Conservation (phyloP, 352 stramenopile species). For the Elongisporangium senticosum region DNA sequence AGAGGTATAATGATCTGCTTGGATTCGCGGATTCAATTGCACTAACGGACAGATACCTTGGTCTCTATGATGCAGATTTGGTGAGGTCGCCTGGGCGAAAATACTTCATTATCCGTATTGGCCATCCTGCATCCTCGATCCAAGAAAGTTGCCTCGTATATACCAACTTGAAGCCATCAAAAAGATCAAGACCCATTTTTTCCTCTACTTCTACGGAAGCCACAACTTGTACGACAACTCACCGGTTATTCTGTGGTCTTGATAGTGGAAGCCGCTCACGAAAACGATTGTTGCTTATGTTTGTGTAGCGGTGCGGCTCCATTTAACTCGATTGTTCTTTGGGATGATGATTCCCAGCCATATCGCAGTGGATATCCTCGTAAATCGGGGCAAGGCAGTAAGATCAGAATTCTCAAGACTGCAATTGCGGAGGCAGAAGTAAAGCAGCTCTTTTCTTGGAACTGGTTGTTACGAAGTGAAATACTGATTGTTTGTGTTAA, state of each 20-base stretch:
- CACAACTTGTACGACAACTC: conserved; percentile 6
- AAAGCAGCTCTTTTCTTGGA: neutral
- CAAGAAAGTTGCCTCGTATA: conserved; percentile 7
- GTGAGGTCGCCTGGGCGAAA: conserved; percentile 10
- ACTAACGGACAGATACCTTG: neutral
- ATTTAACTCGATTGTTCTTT: conserved; percentile 7
- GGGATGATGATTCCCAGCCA: conserved; percentile 7
- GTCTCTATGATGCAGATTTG: conserved; percentile 4
- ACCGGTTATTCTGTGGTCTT: neutral
- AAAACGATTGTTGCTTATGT: neutral
- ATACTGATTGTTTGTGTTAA: neutral
- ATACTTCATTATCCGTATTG: conserved; percentile 9
- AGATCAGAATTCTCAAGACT: neutral
- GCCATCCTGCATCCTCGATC: conserved; percentile 8
- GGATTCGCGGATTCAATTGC: neutral
- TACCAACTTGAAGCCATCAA: conserved; percentile 6
- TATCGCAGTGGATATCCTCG: conserved; percentile 7
- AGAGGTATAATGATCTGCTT: neutral
- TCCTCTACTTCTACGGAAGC: conserved; percentile 12
- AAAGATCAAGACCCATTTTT: conserved; percentile 5
- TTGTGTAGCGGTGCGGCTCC: conserved; percentile 1
- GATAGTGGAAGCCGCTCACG: neutral
- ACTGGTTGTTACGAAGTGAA: neutral
- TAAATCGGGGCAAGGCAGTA: conserved; percentile 4
- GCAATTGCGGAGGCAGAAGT: conserved; percentile 8